These are phyloP conservation scores for Candida bentonensis DNA, from an alignment of 805 yeast genomes.

Conservation along the genomic window DNA sequence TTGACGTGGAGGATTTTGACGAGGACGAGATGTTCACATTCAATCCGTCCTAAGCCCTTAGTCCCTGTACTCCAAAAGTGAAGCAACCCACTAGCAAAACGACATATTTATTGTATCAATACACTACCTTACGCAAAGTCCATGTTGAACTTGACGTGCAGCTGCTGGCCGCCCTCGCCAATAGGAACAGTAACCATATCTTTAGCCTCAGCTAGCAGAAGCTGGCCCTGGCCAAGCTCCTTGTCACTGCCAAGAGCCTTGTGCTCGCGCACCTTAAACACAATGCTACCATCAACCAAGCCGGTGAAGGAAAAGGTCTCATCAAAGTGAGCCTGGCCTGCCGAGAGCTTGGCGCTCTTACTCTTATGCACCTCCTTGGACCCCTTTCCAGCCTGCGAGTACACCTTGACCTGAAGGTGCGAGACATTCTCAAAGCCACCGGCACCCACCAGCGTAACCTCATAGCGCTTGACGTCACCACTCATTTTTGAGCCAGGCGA, in stretches of 20 bases:
- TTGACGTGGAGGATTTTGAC: not conserved
- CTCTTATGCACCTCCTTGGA: slow-evolving; percentile 54
- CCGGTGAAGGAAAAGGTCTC: slow-evolving; percentile 61
- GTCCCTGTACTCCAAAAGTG: too few species aligned
- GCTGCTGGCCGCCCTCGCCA: not conserved
- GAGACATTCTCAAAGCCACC: slow-evolving; percentile 14
- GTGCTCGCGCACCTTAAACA: slow-evolving; percentile 48
- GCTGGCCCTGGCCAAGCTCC: slow-evolving; percentile 41
- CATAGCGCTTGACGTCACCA: slow-evolving; percentile 5
- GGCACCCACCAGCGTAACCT: slow-evolving; percentile 11
- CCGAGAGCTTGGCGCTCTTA: slow-evolving; percentile 36
- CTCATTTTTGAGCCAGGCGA: slow-evolving; percentile 4
- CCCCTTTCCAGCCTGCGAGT: slow-evolving; percentile 21
- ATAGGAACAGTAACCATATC: not conserved
- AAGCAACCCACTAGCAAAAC: too few species aligned
- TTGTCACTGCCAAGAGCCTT: slow-evolving; percentile 61
- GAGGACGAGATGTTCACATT: not conserved
- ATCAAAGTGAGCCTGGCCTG: slow-evolving; percentile 27
- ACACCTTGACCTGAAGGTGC: slow-evolving; percentile 34
- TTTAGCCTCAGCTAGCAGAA: not conserved
- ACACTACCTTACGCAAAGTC: not conserved
- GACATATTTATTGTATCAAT: not conserved
- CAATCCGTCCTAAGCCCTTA: not conserved
- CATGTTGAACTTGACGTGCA: not conserved
- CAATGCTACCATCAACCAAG: slow-evolving; percentile 41